phyloP scores from a whole-genome alignment of 495 filamentous ascomycete species.

The Penicillium nucicola region DNA sequence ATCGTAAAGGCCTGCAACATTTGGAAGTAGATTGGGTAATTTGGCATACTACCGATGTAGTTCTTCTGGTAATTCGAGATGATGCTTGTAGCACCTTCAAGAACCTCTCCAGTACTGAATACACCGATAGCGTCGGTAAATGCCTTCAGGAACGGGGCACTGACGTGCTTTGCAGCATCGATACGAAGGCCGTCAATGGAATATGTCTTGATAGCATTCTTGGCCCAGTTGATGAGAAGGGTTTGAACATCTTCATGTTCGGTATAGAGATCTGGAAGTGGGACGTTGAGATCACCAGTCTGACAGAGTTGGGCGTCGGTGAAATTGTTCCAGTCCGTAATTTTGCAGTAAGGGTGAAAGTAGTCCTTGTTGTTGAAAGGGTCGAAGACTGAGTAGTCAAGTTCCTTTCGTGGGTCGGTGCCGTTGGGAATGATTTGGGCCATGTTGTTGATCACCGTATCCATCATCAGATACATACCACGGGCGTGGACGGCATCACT shows the following conservation, averaged over 20 bases:
- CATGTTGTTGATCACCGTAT: slow-evolving; percentile 78
- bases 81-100: slow-evolving; percentile 49
- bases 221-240: slow-evolving; percentile 61
- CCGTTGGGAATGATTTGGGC: slow-evolving; percentile 38
- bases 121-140: slow-evolving; percentile 57
- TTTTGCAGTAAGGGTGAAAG: slow-evolving; percentile 64
- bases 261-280: slow-evolving; percentile 67
- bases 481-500: slow-evolving; percentile 55
- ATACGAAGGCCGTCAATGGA: slow-evolving; percentile 74
- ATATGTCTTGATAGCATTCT: slow-evolving; percentile 60
- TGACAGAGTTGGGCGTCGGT: slow-evolving; percentile 53
- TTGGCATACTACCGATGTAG: slow-evolving; percentile 52
- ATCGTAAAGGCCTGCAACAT: slow-evolving; percentile 58
- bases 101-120: slow-evolving; percentile 66
- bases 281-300: slow-evolving; percentile 55
- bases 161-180: slow-evolving; percentile 72
- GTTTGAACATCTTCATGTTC: slow-evolving; percentile 54
- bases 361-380: slow-evolving; percentile 64
- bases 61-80: slow-evolving; percentile 51
- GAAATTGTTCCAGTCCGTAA: slow-evolving; percentile 60
- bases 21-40: slow-evolving; percentile 67
- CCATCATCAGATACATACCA: slow-evolving; percentile 73
- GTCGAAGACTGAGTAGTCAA: slow-evolving; percentile 59
- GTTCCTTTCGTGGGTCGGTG: slow-evolving; percentile 51
- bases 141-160: slow-evolving; percentile 58